A percentile compares a stretch with the other conserved stretches of the same genome.
These are phyloP conservation scores for Albugo laibachii DNA, from an alignment of 352 stramenopile species.

Conservation along the genomic window DNA sequence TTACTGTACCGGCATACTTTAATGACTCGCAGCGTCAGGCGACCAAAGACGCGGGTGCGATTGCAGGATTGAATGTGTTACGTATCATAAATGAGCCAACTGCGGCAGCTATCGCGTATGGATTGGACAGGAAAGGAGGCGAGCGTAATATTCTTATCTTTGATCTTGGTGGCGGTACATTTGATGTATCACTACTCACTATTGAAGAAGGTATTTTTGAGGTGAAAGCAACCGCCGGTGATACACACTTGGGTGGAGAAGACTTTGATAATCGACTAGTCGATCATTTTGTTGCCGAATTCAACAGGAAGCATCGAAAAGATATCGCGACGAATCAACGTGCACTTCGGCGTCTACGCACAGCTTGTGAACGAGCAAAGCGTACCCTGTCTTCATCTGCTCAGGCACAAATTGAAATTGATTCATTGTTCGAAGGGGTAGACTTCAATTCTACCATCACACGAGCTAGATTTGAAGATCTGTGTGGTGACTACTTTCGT, in stretches of 20 bases:
- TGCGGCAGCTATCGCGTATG: conserved; percentile 84
- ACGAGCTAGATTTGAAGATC: conserved; percentile 79
- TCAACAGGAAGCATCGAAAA: conserved; percentile 73
- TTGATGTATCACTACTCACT: conserved; percentile 79
- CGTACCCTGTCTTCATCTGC: conserved; percentile 72
- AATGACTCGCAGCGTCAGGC: conserved; percentile 90
- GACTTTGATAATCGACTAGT: conserved; percentile 86
- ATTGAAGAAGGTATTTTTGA: conserved; percentile 90
- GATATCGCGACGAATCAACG: conserved; percentile 65
- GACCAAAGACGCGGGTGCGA: conserved; percentile 83
- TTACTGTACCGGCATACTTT: conserved; percentile 96
- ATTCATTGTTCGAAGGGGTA: conserved; percentile 83
- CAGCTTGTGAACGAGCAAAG: conserved; percentile 85
- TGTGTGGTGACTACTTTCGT: conserved; percentile 78
- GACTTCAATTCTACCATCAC: conserved; percentile 88
- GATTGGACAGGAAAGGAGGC: conserved; percentile 76
- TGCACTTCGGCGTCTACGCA: conserved; percentile 73
- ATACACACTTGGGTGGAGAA: conserved; percentile 81
- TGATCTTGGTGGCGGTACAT: conserved; percentile 79
- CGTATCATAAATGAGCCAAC: conserved; percentile 95
- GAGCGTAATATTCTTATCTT: conserved; percentile 87
- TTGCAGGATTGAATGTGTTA: conserved; percentile 84
- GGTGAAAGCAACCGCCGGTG: conserved; percentile 81
- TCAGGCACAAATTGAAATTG: conserved; percentile 81
- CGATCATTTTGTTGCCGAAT: conserved; percentile 77